A percentile compares a stretch with the other conserved stretches of the same genome.
Conservation (phyloP, 2,329 filamentous ascomycete species). For the Acarospora socialis region DNA sequence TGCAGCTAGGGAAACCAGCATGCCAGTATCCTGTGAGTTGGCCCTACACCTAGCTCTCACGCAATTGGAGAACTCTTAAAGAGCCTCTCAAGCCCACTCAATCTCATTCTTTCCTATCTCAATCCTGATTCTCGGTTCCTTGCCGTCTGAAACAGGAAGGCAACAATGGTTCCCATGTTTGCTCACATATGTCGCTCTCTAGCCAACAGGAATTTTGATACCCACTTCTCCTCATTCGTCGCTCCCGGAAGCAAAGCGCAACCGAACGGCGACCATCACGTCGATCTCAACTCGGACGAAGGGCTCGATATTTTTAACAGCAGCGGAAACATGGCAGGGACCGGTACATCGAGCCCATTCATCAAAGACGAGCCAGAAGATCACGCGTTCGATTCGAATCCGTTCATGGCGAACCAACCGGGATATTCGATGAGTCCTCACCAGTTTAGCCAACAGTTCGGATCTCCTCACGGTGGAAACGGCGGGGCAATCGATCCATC, state of each 20-base stretch:
- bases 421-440: slow-evolving; percentile 40
- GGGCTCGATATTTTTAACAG: slow-evolving; percentile 28
- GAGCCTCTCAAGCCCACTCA: too few relatives aligned
- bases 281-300: slow-evolving; percentile 23
- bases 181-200: slow-evolving; percentile 15
- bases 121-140: too few relatives aligned
- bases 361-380: slow-evolving; percentile 58
- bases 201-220: slow-evolving; percentile 27
- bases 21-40: slow-evolving; percentile 12
- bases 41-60: too few relatives aligned
- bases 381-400: slow-evolving; percentile 38
- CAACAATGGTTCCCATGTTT: slow-evolving; percentile 5
- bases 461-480: slow-evolving; percentile 32
- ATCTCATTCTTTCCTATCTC: too few relatives aligned
- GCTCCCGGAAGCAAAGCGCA: slow-evolving; percentile 10
- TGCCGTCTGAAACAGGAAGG: too few relatives aligned
- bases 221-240: slow-evolving; percentile 26
- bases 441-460: slow-evolving; percentile 34
- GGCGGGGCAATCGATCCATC: slow-evolving; percentile 70
- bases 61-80: too few relatives aligned
- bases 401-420: slow-evolving; percentile 35
- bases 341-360: slow-evolving; percentile 42
- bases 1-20: too few relatives aligned
- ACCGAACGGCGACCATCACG: slow-evolving; percentile 10
- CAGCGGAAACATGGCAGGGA: slow-evolving; percentile 35